Evolutionary conservation across 73 alveolate genomes (phyloP).

Genomic region (Halteria grandinella): DNA sequence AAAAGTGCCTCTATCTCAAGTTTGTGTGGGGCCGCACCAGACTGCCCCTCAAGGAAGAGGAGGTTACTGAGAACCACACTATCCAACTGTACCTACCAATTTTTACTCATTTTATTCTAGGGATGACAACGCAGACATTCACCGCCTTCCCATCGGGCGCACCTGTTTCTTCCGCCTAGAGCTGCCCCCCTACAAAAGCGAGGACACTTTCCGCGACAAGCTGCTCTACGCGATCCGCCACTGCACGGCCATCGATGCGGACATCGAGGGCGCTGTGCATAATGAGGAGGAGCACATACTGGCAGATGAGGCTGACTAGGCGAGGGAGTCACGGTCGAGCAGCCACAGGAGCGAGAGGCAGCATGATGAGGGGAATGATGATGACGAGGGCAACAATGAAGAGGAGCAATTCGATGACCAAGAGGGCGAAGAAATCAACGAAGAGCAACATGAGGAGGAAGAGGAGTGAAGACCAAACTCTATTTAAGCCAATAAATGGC

Average conservation of each 20-base stretch:
- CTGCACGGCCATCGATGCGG: slow-evolving; percentile 92
- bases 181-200: slow-evolving; percentile 80
- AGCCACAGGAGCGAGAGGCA: slow-evolving; percentile 27
- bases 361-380: slow-evolving; percentile 54
- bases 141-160: slow-evolving; percentile 81
- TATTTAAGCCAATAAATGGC: too few relatives aligned
- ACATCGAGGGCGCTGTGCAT: slow-evolving; percentile 76
- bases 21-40: slow-evolving; percentile 94
- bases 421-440: background rate
- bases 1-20: slow-evolving; percentile 77
- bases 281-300: slow-evolving; percentile 86
- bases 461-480: too few relatives aligned
- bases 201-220: slow-evolving; percentile 75
- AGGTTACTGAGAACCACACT: slow-evolving; percentile 71
- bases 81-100: slow-evolving; percentile 46
- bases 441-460: slow-evolving; percentile 31
- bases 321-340: too few relatives aligned
- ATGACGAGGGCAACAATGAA: slow-evolving; percentile 25
- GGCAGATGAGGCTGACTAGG: background rate
- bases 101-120: slow-evolving; percentile 12
- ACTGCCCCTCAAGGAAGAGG: slow-evolving; percentile 83
- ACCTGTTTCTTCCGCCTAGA: slow-evolving; percentile 88
- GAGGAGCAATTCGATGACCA: background rate
- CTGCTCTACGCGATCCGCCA: slow-evolving; percentile 85
- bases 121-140: slow-evolving; percentile 68